Evolutionary conservation across 2,329 filamentous ascomycete species (phyloP), one percentile per base, ranked within the genome.

Genomic region (Cercospora brassicicola): DNA sequence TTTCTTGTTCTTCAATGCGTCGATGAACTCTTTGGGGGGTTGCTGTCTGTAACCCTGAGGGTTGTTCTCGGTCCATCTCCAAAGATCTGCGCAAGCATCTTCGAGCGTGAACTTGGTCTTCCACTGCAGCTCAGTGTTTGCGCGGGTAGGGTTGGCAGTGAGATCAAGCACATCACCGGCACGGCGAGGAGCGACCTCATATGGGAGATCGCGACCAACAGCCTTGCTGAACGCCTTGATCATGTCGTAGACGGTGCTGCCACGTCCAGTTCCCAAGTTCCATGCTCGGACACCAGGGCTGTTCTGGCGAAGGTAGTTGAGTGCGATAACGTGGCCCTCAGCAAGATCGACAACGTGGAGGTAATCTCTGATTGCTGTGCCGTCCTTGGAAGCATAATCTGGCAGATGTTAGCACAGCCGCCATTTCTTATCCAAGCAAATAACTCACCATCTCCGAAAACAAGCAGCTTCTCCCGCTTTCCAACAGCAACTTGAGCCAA

Each of bases 11-110:
- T 75, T 73, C 65, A 84, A 71, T 62, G 79, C 79, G 69, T 90
- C 90, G 61, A 97, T 78, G 75, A 98, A 86, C 81, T 91, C 89
- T 72, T 91, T 86, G 0, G 95, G 94, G n/a, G 94, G 93, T 73
- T 93, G 86, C 83, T 98, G 94, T 73, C 91, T 87, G 84, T 98
- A 98, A 23, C 95, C 95, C 82, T 94, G 89, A 26, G 95, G 95
- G 83, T 98, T 98, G 83, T 97, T 98, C 83, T 91, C 86, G 15
- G 96, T 96, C 95, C 95, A 99, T 77, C 89, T 90, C 95, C 95
- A 99, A 73, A 99, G 85, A 81, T 99, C 93, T 74, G 90, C 88
- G 80, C 95, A 99, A 28, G 94, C 94, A 80, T 97, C 89, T 83
- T 98, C 94, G 79, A 99, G 88, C 20, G 91, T 94, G 67, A 91